Evolutionary conservation across 352 stramenopile genomes (phyloP), one percentile per base, ranked within the genome.

Genomic region (Phytopythium delawarense): DNA sequence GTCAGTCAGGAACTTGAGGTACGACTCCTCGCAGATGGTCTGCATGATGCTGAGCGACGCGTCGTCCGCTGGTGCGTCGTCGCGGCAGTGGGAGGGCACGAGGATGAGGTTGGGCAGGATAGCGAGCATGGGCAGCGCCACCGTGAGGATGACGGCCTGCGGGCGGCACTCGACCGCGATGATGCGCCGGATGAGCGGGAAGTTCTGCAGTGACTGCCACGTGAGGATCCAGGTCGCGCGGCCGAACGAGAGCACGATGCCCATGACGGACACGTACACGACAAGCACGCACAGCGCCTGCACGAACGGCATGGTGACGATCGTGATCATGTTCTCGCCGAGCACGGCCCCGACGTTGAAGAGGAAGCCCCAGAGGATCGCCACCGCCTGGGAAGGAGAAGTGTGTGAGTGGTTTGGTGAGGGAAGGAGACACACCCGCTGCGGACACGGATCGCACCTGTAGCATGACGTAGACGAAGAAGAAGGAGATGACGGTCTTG

Each of bases 211-310:
- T 42, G 87, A 96, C 57, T 96, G 87, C 87, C 87, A 96, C 59
- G 83, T 94, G 57, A 96, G 75, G 66, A 96, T 96, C 87, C 87
- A 96, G 39, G 79, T 94, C 20, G 87, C 84, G 20, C 87, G 84
- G 11, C 84, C 87, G 52, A 96, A 92, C 30, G 84, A 88, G 39
- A 96, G 62, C 55, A 94, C 75, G 46, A 96, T 93, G 34, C 79
- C 79, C 71, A 96, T 96, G 11, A 92, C 87, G 1, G 84, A 90
- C 30, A 78, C 82, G 64, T 94, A 89, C n/a, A 91, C 79, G 13
- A 92, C 67, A 1, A 96, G 68, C 44, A 94, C 83, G 54, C 84
- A 96, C 5, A 87, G 68, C 2, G 80, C 85, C 67, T 93, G 84
- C 5, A 75, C 35, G 46, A 87, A 84, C 12, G 83, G 79, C 87